Evolutionary conservation across 352 stramenopile genomes (phyloP).

Genomic region (Lagenidium giganteum): DNA sequence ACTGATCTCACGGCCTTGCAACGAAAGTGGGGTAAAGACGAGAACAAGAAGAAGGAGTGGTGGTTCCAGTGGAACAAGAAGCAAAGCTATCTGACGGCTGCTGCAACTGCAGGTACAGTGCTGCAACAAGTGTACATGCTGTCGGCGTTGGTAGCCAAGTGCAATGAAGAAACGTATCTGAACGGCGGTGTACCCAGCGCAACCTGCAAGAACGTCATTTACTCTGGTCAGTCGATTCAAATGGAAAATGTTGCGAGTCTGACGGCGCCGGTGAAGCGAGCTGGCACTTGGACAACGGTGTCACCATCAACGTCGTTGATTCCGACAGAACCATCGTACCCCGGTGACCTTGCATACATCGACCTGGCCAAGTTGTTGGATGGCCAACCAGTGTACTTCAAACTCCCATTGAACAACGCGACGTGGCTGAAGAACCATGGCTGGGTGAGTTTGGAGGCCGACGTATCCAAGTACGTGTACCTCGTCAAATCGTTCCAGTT

Average conservation of each 20-base stretch:
- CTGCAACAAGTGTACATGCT: slow-evolving; percentile 8
- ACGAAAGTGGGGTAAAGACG: slow-evolving; percentile 1
- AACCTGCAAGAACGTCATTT: slow-evolving; percentile 4
- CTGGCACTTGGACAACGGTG: too few species aligned
- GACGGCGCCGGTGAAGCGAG: not conserved
- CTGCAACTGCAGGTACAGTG: slow-evolving; percentile 4
- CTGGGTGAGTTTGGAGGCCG: slow-evolving; percentile 1
- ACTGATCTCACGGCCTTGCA: slow-evolving; percentile 1
- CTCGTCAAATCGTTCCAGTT: slow-evolving; percentile 2
- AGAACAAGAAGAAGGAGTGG: slow-evolving; percentile 8
- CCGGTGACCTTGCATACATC: slow-evolving; percentile 8
- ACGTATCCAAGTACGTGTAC: not conserved
- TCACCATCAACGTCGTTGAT: slow-evolving; percentile 1
- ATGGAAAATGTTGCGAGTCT: not conserved
- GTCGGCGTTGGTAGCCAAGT: slow-evolving; percentile 1
- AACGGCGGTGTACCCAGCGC: slow-evolving; percentile 3
- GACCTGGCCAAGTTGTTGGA: slow-evolving; percentile 7
- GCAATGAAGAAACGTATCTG: slow-evolving; percentile 2
- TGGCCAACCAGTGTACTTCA: slow-evolving; percentile 5
- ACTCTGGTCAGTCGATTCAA: slow-evolving; percentile 1
- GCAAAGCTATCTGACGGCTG: slow-evolving; percentile 8
- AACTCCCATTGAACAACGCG: slow-evolving; percentile 6
- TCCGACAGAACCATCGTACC: slow-evolving; percentile 2
- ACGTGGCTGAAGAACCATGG: slow-evolving; percentile 3
- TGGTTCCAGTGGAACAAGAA: slow-evolving; percentile 7